A percentile compares a stretch with the other conserved stretches of the same genome.
Conservation (phyloP, 768 basidiomycete genomes). For the Cubamyces lactineus region DNA sequence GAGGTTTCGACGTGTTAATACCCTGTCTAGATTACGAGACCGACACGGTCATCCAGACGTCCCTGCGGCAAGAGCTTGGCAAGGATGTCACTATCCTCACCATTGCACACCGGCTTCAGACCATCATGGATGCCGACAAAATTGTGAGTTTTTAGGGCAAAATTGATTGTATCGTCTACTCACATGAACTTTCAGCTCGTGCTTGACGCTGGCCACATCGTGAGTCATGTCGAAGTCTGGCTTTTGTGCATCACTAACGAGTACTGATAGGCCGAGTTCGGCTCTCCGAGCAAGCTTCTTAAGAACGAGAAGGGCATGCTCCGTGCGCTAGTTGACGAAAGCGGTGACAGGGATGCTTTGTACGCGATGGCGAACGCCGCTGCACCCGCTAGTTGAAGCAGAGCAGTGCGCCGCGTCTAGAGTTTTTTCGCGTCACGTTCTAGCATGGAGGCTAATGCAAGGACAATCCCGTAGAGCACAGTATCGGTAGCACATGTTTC, state of each 20-base stretch:
- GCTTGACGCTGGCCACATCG: slow-evolving; percentile 45
- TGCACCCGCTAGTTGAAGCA: neutral
- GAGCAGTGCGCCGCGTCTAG: neutral
- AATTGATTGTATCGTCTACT: neutral
- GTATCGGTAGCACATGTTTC: neutral
- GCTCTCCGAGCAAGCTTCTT: slow-evolving; percentile 53
- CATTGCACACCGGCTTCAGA: slow-evolving; percentile 49
- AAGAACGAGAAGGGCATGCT: slow-evolving; percentile 53
- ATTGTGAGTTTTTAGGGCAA: slow-evolving; percentile 39
- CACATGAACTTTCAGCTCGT: slow-evolving; percentile 38
- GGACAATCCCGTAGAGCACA: neutral
- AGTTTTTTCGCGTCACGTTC: neutral
- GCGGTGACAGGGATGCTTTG: slow-evolving; percentile 52
- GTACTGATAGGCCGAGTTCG: slow-evolving; percentile 52
- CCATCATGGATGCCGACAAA: slow-evolving; percentile 59
- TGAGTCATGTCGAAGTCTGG: slow-evolving; percentile 28
- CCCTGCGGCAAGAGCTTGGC: slow-evolving; percentile 43
- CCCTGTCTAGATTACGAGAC: slow-evolving; percentile 44
- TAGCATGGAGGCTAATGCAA: neutral
- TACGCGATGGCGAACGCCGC: slow-evolving; percentile 43
- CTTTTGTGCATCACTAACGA: neutral
- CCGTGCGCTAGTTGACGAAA: slow-evolving; percentile 59
- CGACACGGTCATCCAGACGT: slow-evolving; percentile 47
- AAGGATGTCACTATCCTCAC: slow-evolving; percentile 49
- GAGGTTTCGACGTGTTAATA: neutral